Percentiles rank a stretch among this genome's conserved stretches.
phyloP scores from a whole-genome alignment of 805 yeast genomes.

The Lachancea quebecensis region DNA sequence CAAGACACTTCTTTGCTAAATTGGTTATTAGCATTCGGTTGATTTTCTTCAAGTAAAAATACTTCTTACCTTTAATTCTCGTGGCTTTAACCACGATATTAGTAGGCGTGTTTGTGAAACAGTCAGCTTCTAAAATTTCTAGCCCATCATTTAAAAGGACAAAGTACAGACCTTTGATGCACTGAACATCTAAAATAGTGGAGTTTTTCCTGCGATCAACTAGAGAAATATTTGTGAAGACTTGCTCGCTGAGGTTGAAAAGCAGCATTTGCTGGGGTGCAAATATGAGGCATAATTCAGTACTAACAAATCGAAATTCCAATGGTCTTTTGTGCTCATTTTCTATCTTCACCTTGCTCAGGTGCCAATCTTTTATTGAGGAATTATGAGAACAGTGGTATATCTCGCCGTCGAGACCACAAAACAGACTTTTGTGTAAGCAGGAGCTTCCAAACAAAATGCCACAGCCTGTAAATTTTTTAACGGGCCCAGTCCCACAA shows the following conservation, averaged over 20 bases:
- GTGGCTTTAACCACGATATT: conserved; percentile 23
- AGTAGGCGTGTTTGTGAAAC: conserved; percentile 17
- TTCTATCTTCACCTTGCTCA: background rate
- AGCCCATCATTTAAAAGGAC: conserved; percentile 21
- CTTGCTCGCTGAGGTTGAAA: background rate
- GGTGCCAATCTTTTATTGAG: no score
- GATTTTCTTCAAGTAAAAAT: conserved; percentile 16
- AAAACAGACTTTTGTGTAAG: no score
- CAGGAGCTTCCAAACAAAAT: background rate
- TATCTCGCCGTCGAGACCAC: background rate
- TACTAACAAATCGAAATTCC: background rate
- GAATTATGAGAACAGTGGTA: background rate
- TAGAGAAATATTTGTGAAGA: background rate
- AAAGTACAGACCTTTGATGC: conserved; percentile 9
- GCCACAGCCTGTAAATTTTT: background rate
- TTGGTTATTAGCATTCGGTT: conserved; percentile 25
- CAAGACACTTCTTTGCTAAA: conserved; percentile 19
- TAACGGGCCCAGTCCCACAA: background rate
- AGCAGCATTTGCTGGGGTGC: background rate
- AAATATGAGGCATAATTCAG: background rate
- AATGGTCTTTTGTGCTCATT: background rate
- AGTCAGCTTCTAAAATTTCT: conserved; percentile 16
- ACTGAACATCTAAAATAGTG: conserved; percentile 18
- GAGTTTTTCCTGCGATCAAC: conserved; percentile 1
- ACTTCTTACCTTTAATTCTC: conserved; percentile 18